phyloP scores from a whole-genome alignment of 345 rosid genomes.

The Litchi chinensis region DNA sequence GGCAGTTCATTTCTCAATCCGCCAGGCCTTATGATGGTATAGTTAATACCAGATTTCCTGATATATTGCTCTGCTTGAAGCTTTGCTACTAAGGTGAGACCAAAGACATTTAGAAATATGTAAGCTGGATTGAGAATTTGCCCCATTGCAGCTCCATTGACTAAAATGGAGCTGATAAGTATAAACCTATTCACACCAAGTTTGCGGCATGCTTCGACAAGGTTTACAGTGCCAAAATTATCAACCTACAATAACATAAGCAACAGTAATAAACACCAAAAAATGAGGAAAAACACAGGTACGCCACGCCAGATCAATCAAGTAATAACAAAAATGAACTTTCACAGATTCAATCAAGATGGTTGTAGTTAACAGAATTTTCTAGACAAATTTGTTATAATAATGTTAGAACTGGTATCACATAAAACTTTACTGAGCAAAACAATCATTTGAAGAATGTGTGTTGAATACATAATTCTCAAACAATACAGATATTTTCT shows the following conservation, averaged over 20 bases:
- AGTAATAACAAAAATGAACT: constrained; percentile 5
- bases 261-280: not conserved
- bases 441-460: not conserved
- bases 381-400: not conserved
- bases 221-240: constrained; percentile 78
- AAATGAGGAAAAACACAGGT: not conserved
- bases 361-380: not conserved
- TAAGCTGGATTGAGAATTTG: constrained; percentile 90
- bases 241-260: constrained; percentile 55
- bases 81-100: constrained; percentile 85
- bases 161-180: constrained; percentile 83
- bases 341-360: not conserved
- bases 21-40: constrained; percentile 87
- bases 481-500: not conserved
- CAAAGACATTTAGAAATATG: constrained; percentile 80
- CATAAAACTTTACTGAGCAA: not conserved
- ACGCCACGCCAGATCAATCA: not conserved
- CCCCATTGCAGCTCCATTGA: constrained; percentile 96
- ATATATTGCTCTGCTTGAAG: constrained; percentile 89
- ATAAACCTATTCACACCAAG: constrained; percentile 67
- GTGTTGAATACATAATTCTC: not conserved
- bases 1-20: constrained; percentile 86
- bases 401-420: not conserved
- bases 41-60: constrained; percentile 73
- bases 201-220: constrained; percentile 84